Percentiles rank a stretch among this genome's conserved stretches.
Evolutionary conservation across 257 asterid species (phyloP).

Genomic region (Verbena officinalis): DNA sequence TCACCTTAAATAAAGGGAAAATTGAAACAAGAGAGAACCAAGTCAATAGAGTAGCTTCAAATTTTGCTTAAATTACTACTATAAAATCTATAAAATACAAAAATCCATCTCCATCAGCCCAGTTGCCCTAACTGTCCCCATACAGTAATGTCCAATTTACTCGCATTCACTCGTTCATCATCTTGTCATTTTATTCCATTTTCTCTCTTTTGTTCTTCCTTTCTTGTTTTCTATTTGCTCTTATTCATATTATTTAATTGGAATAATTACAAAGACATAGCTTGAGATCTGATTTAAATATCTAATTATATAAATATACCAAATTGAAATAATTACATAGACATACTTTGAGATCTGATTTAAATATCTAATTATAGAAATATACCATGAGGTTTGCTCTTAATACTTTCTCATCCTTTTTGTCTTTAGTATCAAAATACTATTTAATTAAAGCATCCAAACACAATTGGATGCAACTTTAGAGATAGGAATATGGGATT

Average conservation of each 20-base stretch:
- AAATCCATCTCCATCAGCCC: not conserved
- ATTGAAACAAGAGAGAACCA: not conserved
- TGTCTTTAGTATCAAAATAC: conserved; percentile 11
- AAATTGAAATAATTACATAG: too few species aligned
- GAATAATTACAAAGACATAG: too few species aligned
- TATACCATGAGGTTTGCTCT: too few species aligned
- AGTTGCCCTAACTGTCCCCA: not conserved
- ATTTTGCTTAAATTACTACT: too few species aligned
- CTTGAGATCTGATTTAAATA: too few species aligned
- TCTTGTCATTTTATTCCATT: not conserved
- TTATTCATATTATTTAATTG: too few species aligned
- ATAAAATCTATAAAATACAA: too few species aligned
- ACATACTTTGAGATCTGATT: too few species aligned
- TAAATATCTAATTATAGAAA: too few species aligned
- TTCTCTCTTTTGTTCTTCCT: conserved; percentile 1
- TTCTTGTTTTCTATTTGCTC: too few species aligned
- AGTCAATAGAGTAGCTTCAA: not conserved
- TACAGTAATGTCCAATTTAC: not conserved
- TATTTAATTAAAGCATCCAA: conserved; percentile 24
- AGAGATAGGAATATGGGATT: conserved; percentile 6
- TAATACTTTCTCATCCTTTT: too few species aligned
- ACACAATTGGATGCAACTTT: conserved; percentile 5
- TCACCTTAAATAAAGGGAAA: not conserved
- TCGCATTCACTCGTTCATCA: not conserved
- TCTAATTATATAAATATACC: too few species aligned